Base-by-base conservation (phyloP, 2,329 filamentous ascomycete species). In the Xylariaceae sp. region DNA sequence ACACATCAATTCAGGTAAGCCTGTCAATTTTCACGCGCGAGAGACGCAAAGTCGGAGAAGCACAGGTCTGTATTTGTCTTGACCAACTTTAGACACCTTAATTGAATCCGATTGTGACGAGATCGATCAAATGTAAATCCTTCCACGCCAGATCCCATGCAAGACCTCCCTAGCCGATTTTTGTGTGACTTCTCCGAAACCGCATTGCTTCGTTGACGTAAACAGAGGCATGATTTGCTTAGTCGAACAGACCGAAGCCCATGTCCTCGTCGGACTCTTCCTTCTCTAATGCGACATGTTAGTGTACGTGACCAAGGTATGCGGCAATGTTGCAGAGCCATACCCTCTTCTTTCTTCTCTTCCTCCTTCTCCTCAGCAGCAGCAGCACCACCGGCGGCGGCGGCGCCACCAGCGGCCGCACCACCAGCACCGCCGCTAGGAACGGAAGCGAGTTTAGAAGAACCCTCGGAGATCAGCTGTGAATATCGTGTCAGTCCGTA, bases 371-470 rank as follows among this genome's bases (percentile, higher is more conserved):
- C 84, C 67, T 84, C 63, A 77, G 79, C 87, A 67, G 79, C 86
- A 69, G 79, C 87, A 69, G 81, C 90, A 70, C 81, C 89, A 67
- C 52, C 67, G 48, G 80, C 88, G 69, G 81, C 88, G 71, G 80
- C 89, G 73, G 81, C 90, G 74, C 80, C 89, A 74, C 80, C 86
- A 76, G 82, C 83, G 71, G 81, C 82, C 72, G 81, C 90, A 78
- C 83, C 90, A 75, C 87, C 91, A 74, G 82, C 85, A 79, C 93
- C 93, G 73, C 93, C 95, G 73, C 90, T 91, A 79, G 95, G 93
- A 75, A 99, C 93, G 80, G 93, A 97, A 71, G 95, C 95, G 73
- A 99, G 91, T 89, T 99, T 99, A 79, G 82, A 74, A 67, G 90
- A 87, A 75, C 95, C 95, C 80, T 93, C 86, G 72, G 90, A 72